Conservation (phyloP, 805 yeast genomes). For the Geotrichum ghanense region DNA sequence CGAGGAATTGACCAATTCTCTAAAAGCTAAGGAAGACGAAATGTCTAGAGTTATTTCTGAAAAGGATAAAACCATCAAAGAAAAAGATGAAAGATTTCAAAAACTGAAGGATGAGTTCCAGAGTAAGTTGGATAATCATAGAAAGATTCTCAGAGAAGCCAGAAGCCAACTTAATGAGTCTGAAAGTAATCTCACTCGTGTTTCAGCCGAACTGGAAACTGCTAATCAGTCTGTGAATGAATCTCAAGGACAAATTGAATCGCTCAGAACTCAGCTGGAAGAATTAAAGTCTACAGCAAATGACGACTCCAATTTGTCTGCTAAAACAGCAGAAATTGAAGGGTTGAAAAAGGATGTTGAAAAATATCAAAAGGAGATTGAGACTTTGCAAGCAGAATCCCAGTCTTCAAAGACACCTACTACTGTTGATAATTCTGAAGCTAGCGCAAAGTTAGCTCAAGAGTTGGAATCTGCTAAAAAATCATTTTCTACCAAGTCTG, state of each 20-base stretch:
- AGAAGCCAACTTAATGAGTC: slow-evolving; percentile 9
- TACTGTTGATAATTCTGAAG: neutral
- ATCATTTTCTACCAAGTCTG: too few relatives aligned
- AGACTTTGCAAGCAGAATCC: slow-evolving; percentile 11
- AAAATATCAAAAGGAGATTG: slow-evolving; percentile 14
- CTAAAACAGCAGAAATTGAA: slow-evolving; percentile 8
- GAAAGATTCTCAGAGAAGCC: slow-evolving; percentile 9
- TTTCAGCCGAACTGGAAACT: neutral
- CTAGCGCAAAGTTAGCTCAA: too few relatives aligned
- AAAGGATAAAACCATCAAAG: slow-evolving; percentile 3
- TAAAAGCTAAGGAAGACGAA: slow-evolving; percentile 6
- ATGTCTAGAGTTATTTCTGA: slow-evolving; percentile 8
- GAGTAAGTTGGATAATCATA: slow-evolving; percentile 15
- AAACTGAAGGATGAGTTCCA: slow-evolving; percentile 18
- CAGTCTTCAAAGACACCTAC: slow-evolving; percentile 11
- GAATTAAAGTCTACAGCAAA: too few relatives aligned
- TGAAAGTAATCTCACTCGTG: slow-evolving; percentile 3
- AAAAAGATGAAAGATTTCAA: slow-evolving; percentile 6
- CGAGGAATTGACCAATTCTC: neutral
- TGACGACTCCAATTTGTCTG: too few relatives aligned
- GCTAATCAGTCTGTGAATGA: neutral
- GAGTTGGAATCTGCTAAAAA: too few relatives aligned
- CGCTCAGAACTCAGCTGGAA: slow-evolving; percentile 10
- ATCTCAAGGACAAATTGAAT: slow-evolving; percentile 8
- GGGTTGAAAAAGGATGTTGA: slow-evolving; percentile 10